Conservation (phyloP, 23 red algal species). For the Gracilariopsis chorda region DNA sequence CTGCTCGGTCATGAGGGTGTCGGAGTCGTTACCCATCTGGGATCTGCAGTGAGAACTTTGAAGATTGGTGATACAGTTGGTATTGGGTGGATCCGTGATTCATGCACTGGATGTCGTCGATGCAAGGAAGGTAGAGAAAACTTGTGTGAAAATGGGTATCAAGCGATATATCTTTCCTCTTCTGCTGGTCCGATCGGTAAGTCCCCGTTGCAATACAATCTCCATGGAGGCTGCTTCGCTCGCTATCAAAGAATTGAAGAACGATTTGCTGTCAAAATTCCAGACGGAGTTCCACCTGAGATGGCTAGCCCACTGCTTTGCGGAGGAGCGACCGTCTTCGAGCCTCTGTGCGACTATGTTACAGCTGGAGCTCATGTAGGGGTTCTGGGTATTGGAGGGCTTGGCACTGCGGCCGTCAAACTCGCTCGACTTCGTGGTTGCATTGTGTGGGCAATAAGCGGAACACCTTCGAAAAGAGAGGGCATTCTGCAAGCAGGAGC, state of each 20-base stretch:
- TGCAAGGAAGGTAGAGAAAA: conserved; percentile 49
- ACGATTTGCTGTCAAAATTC: conserved; percentile 47
- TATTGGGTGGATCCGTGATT: conserved; percentile 53
- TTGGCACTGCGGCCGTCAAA: conserved; percentile 36
- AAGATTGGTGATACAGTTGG: conserved; percentile 10
- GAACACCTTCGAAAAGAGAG: conserved; percentile 13
- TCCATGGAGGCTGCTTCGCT: conserved; percentile 22
- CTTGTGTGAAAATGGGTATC: conserved; percentile 39
- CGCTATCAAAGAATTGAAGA: conserved; percentile 53
- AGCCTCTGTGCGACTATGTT: conserved; percentile 32
- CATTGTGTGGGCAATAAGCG: neutral
- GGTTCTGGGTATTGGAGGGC: conserved; percentile 26
- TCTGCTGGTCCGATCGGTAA: conserved; percentile 7
- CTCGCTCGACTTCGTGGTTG: conserved; percentile 2
- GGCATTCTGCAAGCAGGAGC: conserved; percentile 10
- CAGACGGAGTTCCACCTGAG: conserved; percentile 24
- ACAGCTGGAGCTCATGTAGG: neutral
- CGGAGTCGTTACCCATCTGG: conserved; percentile 9
- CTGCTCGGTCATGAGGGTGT: conserved; percentile 47
- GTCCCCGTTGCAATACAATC: conserved; percentile 15
- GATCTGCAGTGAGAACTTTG: conserved; percentile 10
- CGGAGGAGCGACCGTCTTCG: conserved; percentile 48
- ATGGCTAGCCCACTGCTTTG: conserved; percentile 38
- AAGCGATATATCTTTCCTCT: conserved; percentile 7
- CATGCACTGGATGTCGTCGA: neutral